A percentile compares a stretch with the other conserved stretches of the same genome.
These are phyloP conservation scores for Cyberlindnera subsufficiens DNA, from an alignment of 805 yeast genomes.

Conservation along the genomic window DNA sequence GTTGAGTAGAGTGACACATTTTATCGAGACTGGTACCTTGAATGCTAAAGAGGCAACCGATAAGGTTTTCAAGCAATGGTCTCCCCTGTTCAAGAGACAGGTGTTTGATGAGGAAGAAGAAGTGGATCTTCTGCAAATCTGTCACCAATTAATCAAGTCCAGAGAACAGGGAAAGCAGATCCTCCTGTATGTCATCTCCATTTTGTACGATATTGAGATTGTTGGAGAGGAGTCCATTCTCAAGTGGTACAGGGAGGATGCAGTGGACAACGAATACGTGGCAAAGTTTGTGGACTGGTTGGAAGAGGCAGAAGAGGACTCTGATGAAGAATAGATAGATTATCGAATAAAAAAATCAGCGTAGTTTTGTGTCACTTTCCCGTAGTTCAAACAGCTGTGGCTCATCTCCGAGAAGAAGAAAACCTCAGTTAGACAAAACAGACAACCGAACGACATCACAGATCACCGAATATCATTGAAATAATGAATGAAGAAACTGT, in stretches of 20 bases:
- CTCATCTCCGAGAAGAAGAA: no score
- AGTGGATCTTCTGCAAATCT: conserved; percentile 51
- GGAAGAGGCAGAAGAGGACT: conserved; percentile 66
- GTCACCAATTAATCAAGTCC: conserved; percentile 38
- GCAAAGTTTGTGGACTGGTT: conserved; percentile 84
- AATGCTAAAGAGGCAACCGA: conserved; percentile 70
- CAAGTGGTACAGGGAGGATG: conserved; percentile 71
- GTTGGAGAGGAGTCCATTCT: conserved; percentile 75
- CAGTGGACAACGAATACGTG: conserved; percentile 38
- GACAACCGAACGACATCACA: no score
- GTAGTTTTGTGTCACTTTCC: no score
- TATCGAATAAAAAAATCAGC: no score
- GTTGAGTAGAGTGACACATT: conserved; percentile 61
- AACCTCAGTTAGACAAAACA: no score
- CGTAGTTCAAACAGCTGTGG: no score
- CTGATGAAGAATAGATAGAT: conserved; percentile 42
- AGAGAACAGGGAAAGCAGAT: conserved; percentile 37
- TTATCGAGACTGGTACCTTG: conserved; percentile 70
- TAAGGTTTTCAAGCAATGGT: conserved; percentile 79
- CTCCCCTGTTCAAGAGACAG: conserved; percentile 73
- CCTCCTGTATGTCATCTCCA: conserved; percentile 43
- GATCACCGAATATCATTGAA: no score
- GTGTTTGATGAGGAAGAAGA: conserved; percentile 79
- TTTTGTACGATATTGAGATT: conserved; percentile 76
- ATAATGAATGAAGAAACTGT: conserved; percentile 8